phyloP scores from a whole-genome alignment of 78 protist genomes.

The Protostelium mycophagum region DNA sequence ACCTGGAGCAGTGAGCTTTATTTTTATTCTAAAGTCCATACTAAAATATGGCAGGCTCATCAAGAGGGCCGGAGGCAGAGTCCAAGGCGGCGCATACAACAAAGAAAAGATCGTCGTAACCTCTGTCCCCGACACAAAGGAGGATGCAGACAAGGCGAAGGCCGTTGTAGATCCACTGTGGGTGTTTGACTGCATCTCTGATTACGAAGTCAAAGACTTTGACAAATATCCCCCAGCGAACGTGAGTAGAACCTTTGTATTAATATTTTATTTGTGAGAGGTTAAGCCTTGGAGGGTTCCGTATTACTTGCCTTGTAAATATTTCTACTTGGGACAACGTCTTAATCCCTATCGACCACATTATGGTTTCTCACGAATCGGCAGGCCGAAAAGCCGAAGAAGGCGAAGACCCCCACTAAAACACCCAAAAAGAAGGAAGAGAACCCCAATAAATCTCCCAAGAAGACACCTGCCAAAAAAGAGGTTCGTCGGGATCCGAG shows the following conservation, averaged over 20 bases:
- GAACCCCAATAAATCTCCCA: neutral
- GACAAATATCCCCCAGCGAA: neutral
- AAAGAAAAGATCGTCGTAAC: neutral
- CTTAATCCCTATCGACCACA: too few relatives aligned
- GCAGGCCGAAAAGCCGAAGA: neutral
- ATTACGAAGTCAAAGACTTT: neutral
- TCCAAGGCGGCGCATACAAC: too few relatives aligned
- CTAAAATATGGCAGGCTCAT: too few relatives aligned
- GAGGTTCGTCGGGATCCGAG: too few relatives aligned
- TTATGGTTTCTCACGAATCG: too few relatives aligned
- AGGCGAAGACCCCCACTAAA: neutral
- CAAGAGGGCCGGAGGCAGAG: neutral
- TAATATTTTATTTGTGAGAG: too few relatives aligned
- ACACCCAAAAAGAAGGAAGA: neutral
- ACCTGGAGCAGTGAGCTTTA: neutral
- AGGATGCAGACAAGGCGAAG: neutral
- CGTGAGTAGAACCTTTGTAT: neutral
- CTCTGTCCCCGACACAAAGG: neutral
- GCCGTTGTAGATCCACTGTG: neutral
- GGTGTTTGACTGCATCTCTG: neutral
- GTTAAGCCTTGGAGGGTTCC: too few relatives aligned
- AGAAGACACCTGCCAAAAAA: neutral
- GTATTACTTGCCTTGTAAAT: neutral
- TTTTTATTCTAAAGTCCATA: neutral
- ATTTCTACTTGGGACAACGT: too few relatives aligned